Percentiles rank a stretch among this genome's conserved stretches.
Evolutionary conservation across 1,139 yeast genomes (phyloP).

Genomic region (Yamadazyma taylorii): DNA sequence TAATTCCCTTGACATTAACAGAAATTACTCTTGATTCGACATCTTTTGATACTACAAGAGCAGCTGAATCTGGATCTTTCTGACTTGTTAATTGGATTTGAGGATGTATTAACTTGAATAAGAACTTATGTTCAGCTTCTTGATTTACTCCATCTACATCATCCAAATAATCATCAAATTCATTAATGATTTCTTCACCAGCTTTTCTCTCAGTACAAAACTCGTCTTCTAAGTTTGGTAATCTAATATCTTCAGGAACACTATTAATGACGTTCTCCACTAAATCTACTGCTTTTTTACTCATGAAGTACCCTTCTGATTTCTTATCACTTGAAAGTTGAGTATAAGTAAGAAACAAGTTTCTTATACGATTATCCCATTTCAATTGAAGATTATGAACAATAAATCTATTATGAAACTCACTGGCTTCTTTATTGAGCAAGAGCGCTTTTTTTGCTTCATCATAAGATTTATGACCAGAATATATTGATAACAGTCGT

Average conservation of each 20-base stretch:
- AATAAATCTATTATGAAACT: slow-evolving; percentile 74
- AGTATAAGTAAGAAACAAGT: slow-evolving; percentile 60
- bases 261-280: slow-evolving; percentile 42
- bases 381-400: slow-evolving; percentile 74
- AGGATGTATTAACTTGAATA: slow-evolving; percentile 45
- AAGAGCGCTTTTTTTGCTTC: slow-evolving; percentile 33
- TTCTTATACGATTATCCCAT: slow-evolving; percentile 74
- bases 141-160: slow-evolving; percentile 25
- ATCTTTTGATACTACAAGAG: slow-evolving; percentile 65
- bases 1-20: slow-evolving; percentile 51
- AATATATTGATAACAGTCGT: slow-evolving; percentile 26
- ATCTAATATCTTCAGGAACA: slow-evolving; percentile 11
- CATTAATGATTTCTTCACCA: slow-evolving; percentile 35
- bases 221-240: slow-evolving; percentile 15
- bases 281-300: slow-evolving; percentile 70
- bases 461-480: slow-evolving; percentile 26
- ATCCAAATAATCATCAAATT: slow-evolving; percentile 34
- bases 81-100: slow-evolving; percentile 43
- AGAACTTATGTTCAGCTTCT: slow-evolving; percentile 39
- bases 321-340: slow-evolving; percentile 59
- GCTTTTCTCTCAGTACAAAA: slow-evolving; percentile 19
- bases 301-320: slow-evolving; percentile 60
- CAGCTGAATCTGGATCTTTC: slow-evolving; percentile 33
- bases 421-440: slow-evolving; percentile 27
- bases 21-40: slow-evolving; percentile 67